Conservation (phyloP, 306 rosid genomes). For the Senna tora region DNA sequence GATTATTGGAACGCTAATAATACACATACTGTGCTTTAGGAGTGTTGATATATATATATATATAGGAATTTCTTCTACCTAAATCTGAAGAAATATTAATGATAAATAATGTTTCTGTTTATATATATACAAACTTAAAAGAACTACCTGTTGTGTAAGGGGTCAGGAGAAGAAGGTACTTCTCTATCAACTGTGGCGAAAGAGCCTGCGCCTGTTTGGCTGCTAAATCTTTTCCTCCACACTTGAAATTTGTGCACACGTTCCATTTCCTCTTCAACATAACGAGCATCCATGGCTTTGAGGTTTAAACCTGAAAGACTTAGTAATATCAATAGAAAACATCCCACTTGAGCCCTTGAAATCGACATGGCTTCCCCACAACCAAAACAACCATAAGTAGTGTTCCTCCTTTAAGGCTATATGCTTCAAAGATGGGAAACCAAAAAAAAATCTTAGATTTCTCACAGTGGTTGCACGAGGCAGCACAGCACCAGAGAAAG, state of each 20-base stretch:
- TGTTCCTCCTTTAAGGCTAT: constrained; percentile 29
- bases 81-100: neutral
- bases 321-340: constrained; percentile 47
- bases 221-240: constrained; percentile 34
- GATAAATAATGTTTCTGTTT: neutral
- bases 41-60: neutral
- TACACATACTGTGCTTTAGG: neutral
- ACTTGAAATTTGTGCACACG: constrained; percentile 37
- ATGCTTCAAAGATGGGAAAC: constrained; percentile 25
- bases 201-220: constrained; percentile 40
- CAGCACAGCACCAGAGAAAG: constrained; percentile 14
- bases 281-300: constrained; percentile 50
- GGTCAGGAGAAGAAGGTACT: constrained; percentile 85
- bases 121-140: constrained; percentile 2
- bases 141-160: constrained; percentile 77
- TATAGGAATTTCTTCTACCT: constrained; percentile 2
- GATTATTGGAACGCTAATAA: constrained; percentile 8
- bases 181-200: constrained; percentile 50
- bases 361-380: constrained; percentile 44
- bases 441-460: neutral
- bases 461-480: neutral
- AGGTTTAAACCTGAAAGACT: constrained; percentile 44
- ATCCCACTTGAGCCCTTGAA: constrained; percentile 48
- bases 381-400: neutral
- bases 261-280: constrained; percentile 37